Base-by-base conservation (phyloP, 768 basidiomycete species). In the Lactifluus echinatus region DNA sequence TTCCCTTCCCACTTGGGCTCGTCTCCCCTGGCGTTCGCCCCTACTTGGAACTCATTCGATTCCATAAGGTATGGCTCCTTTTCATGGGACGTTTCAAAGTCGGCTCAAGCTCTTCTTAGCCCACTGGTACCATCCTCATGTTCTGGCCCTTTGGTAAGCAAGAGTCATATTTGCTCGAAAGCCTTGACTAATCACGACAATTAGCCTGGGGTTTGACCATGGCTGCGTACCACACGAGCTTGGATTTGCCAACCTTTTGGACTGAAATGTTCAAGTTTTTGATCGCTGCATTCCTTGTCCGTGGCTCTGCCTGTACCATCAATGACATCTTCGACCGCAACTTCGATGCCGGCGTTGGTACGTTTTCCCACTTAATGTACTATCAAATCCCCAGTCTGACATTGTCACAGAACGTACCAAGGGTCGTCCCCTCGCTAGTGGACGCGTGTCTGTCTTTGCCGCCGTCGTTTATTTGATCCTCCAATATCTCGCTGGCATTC, bases 341-440 rank as follows among this genome's bases (percentile, higher is more conserved):
- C 26, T 59, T 72, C 51, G 74, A 74, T 54, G 61, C 65, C 4
- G 67, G 66, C 60, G 74, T 75, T 56, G 74, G 73, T 59, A 19
- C 15, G 58, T 33, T 8, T n/a, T 28, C 68, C 43, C 37, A 70
- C 61, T 14, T 1, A 40, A 23, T 14, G 4, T 2, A n/a, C 8
- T 33, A 0, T 28, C 10, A 33, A 17, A 4, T 23, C 23, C 50
- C 6, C 23, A 14, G n/a, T 29, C 34, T 60, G 3, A 60, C 17
- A 26, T 37, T 28, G 8, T 12, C 37, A 7, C 37, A 55, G 49
- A 57, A 46, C 54, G 53, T 10, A 51, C 53, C 17, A 55, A 53
- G 42, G 53, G 40, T 29, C 55, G 64, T 28, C 64, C 64, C 15
- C 50, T 64, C 37, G 58, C 64, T 36, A 60, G 58, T 26, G 64